These are phyloP conservation scores for Mycotypha africana DNA, from an alignment of 371 early-diverging fungal genomes.

Conservation along the genomic window DNA sequence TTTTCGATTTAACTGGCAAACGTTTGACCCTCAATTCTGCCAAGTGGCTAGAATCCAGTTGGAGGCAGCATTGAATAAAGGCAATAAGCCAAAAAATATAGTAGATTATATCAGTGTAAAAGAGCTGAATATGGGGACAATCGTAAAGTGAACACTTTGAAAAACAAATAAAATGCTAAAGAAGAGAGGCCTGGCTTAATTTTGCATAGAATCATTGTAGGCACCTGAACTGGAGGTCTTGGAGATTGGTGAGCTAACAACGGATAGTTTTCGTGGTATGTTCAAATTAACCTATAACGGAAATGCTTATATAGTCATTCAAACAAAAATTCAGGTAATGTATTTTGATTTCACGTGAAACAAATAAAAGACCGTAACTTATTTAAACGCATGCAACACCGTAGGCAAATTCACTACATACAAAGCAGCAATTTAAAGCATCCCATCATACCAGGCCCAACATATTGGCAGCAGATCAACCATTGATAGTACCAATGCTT, in stretches of 20 bases:
- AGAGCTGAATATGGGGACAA: slow-evolving; percentile 93
- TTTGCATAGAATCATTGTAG: slow-evolving; percentile 28
- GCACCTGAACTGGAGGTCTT: slow-evolving; percentile 96
- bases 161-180: not conserved
- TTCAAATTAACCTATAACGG: slow-evolving; percentile 91
- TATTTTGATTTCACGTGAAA: not conserved
- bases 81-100: slow-evolving; percentile 85
- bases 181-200: not conserved
- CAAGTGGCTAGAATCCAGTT: slow-evolving; percentile 77
- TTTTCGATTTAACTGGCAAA: slow-evolving; percentile 95
- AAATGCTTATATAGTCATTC: slow-evolving; percentile 88
- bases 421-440: slow-evolving; percentile 53
- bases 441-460: slow-evolving; percentile 61
- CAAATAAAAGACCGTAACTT: no score
- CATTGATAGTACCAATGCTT: slow-evolving; percentile 94
- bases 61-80: slow-evolving; percentile 88
- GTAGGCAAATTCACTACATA: slow-evolving; percentile 77
- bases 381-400: no score
- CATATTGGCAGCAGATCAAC: slow-evolving; percentile 86
- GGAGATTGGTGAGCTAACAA: slow-evolving; percentile 92
- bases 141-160: no score
- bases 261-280: slow-evolving; percentile 91
- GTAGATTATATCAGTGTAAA: slow-evolving; percentile 86
- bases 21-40: slow-evolving; percentile 79
- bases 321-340: slow-evolving; percentile 82